Conservation (phyloP, 352 stramenopile genomes). For the Phytophthora aleatoria region DNA sequence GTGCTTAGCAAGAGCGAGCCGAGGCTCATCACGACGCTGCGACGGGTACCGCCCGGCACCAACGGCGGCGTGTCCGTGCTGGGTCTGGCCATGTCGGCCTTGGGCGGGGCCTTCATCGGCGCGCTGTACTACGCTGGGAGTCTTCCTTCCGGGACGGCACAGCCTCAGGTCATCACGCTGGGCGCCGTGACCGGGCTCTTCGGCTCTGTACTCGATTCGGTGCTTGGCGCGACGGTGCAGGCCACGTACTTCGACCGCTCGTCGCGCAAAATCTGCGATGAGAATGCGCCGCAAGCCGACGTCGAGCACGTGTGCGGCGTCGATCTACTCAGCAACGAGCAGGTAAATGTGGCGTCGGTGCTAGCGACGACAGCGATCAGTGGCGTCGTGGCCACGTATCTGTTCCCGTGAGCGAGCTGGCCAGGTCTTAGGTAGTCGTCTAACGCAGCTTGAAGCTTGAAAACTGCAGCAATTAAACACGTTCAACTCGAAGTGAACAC, state of each 20-base stretch:
- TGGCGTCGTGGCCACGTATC: constrained; percentile 39
- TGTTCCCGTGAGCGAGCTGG: constrained; percentile 36
- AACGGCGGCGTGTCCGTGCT: constrained; percentile 93
- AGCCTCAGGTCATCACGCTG: constrained; percentile 61
- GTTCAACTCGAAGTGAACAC: constrained; percentile 5
- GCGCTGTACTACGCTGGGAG: constrained; percentile 62
- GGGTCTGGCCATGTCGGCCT: constrained; percentile 77
- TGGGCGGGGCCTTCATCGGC: constrained; percentile 91
- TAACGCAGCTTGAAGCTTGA: neutral
- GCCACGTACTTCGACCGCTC: constrained; percentile 65
- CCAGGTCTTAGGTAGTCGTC: constrained; percentile 2
- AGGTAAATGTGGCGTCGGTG: constrained; percentile 78
- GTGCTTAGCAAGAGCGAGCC: constrained; percentile 84
- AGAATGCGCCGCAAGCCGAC: constrained; percentile 17
- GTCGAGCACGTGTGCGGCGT: constrained; percentile 33
- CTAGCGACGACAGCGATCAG: constrained; percentile 58
- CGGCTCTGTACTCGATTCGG: constrained; percentile 82
- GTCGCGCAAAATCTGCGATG: constrained; percentile 65
- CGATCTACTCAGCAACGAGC: constrained; percentile 68
- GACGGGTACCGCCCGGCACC: constrained; percentile 88
- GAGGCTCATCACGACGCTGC: constrained; percentile 86
- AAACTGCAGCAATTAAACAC: constrained; percentile 4
- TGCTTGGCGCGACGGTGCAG: constrained; percentile 86
- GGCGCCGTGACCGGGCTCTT: constrained; percentile 63
- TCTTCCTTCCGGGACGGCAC: constrained; percentile 40